Percentiles rank a stretch among this genome's conserved stretches.
These are phyloP conservation scores for Oryza glaberrima DNA, from an alignment of 176 grass and related monocot species.

Conservation along the genomic window DNA sequence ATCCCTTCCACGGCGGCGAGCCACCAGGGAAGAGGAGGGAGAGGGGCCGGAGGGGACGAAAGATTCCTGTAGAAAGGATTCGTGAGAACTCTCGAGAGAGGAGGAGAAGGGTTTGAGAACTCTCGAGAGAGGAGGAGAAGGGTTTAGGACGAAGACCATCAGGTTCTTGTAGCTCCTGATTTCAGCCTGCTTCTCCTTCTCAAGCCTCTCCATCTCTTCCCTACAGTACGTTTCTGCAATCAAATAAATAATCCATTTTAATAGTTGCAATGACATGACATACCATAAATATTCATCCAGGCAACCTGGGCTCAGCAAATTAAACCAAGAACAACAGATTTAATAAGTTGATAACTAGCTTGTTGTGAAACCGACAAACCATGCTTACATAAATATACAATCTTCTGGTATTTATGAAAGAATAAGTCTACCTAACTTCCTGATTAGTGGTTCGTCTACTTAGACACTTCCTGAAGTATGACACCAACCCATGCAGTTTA, in stretches of 20 bases:
- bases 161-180: conserved; percentile 94
- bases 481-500: background rate
- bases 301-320: background rate
- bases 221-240: conserved; percentile 38
- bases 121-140: no score
- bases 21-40: no score
- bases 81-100: no score
- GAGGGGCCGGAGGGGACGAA: no score
- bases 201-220: conserved; percentile 76
- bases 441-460: background rate
- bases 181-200: conserved; percentile 88
- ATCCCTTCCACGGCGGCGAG: no score
- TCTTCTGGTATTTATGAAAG: background rate
- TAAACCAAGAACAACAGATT: background rate
- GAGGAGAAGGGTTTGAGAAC: no score
- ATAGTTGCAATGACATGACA: background rate
- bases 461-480: background rate
- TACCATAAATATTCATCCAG: background rate
- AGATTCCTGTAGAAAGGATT: no score
- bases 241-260: conserved; percentile 4
- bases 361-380: background rate
- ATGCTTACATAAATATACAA: background rate
- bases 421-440: no score
- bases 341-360: background rate
- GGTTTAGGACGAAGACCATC: conserved; percentile 23